Evolutionary conservation across 1,284 basidiomycete species (phyloP).

Genomic region (Coniferiporia weirii): DNA sequence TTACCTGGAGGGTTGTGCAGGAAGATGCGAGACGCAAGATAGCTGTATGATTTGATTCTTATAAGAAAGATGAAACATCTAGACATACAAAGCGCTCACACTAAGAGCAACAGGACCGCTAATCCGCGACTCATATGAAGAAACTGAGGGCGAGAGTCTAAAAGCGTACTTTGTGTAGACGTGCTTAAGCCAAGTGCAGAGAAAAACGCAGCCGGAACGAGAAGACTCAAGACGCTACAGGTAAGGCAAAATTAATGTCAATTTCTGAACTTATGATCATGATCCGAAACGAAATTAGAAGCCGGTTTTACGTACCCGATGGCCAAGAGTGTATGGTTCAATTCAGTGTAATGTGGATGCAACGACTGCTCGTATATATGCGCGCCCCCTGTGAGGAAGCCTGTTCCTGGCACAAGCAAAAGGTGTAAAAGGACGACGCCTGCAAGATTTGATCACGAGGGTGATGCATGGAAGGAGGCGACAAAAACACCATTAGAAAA

Average conservation of each 20-base stretch:
- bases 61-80: neutral
- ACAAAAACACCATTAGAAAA: neutral
- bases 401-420: conserved; percentile 53
- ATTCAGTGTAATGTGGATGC: conserved; percentile 45
- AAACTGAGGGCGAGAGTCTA: conserved; percentile 42
- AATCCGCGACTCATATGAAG: conserved; percentile 58
- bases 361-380: conserved; percentile 46
- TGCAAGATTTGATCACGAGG: conserved; percentile 20
- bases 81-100: conserved; percentile 36
- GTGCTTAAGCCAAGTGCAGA: conserved; percentile 45
- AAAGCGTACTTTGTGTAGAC: conserved; percentile 26
- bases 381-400: conserved; percentile 59
- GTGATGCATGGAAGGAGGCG: neutral
- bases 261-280: too few relatives aligned
- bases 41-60: conserved; percentile 32
- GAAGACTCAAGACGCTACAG: conserved; percentile 52
- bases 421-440: conserved; percentile 60
- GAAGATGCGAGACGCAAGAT: conserved; percentile 59
- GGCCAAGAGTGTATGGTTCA: conserved; percentile 62
- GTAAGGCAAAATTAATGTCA: neutral
- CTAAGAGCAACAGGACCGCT: conserved; percentile 51
- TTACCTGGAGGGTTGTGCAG: conserved; percentile 64
- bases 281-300: neutral
- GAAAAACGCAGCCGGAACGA: conserved; percentile 63
- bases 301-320: conserved; percentile 44